These are phyloP conservation scores for Aureobasidium sp. DNA, from an alignment of 2,329 filamentous ascomycete species.

Conservation along the genomic window DNA sequence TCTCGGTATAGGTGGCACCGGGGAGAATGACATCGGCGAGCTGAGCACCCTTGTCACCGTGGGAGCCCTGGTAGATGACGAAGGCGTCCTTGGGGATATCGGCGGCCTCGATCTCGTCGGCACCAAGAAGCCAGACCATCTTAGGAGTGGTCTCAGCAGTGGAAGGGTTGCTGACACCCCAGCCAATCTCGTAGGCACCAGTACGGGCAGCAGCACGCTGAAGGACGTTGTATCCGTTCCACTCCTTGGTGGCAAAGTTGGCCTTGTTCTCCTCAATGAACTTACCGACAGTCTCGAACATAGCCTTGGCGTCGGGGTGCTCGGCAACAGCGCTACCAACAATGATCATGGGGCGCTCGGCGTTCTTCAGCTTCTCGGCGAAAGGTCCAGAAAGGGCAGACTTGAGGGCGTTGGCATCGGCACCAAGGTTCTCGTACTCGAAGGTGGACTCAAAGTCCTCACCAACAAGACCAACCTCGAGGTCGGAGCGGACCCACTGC, in stretches of 20 bases:
- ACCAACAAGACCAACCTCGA: constrained; percentile 86
- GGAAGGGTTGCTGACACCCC: constrained; percentile 73
- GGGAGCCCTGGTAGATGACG: constrained; percentile 95
- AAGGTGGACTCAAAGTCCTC: constrained; percentile 92
- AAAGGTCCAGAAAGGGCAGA: constrained; percentile 77
- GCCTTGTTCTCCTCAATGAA: constrained; percentile 91
- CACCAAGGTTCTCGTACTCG: constrained; percentile 85
- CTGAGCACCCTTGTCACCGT: constrained; percentile 88
- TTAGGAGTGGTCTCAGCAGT: constrained; percentile 84
- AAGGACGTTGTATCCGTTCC: constrained; percentile 96
- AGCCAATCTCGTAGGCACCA: constrained; percentile 93
- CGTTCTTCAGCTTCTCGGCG: constrained; percentile 81
- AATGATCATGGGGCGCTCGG: constrained; percentile 93
- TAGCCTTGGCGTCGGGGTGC: constrained; percentile 82
- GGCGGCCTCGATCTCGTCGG: constrained; percentile 77
- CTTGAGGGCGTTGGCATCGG: constrained; percentile 73
- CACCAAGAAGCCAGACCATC: constrained; percentile 93
- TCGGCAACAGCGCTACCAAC: constrained; percentile 89
- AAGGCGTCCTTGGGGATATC: constrained; percentile 96
- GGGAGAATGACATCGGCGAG: constrained; percentile 91
- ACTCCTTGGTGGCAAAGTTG: constrained; percentile 82
- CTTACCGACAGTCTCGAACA: constrained; percentile 81
- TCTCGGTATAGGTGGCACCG: constrained; percentile 94
- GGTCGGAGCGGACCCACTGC: constrained; percentile 92
- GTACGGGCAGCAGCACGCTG: constrained; percentile 88